Base-by-base conservation (phyloP, 768 basidiomycete genomes). In the Saitozyma sp. region DNA sequence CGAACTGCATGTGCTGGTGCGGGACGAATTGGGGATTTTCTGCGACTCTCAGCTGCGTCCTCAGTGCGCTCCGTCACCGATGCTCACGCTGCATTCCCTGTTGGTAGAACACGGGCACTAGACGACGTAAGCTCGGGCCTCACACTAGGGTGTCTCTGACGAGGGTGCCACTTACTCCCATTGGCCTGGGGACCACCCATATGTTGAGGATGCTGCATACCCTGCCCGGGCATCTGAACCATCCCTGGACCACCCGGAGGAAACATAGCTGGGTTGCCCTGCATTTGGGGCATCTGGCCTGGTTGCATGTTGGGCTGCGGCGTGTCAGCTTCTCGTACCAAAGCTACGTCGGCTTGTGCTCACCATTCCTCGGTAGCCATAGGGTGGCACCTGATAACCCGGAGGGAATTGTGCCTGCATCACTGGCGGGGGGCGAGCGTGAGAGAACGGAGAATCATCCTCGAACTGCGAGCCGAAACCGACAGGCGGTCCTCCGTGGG, bases 21-120 rank as follows among this genome's bases (percentile, higher is more conserved):
- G 63, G 65, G 13, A 75, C 64, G 69, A 69, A 75, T 50, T 67
- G 69, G 14, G 69, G 63, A 50, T 69, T 64, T 56, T 68, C 65
- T 68, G 40, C 29, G 29, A 66, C 64, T 64, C 6, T 16, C n/a
- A 48, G 42, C 46, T n/a, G 29, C 29, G 29, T 29, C 29, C 29
- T 29, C 29, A 5, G 29, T 5, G 29, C 29, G 29, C 57, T 46
- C 45, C 2, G 13, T 2, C 45, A 17, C 2, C 6, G 11, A 46
- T 46, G 45, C 45, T n/a, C 57, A 69, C 67, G 74, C 46, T 71
- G 71, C 55, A 73, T 65, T 17, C 69, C 74, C 61, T 67, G 66
- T 37, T 67, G 71, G 61, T 62, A 76, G 55, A 71, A 72, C 65
- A 76, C 67, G 42, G 74, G 74, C 69, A 71, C 69, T 65, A 57